A percentile compares a stretch with the other conserved stretches of the same genome.
phyloP scores from a whole-genome alignment of 441 rosid species.

The Arabidopsis hybrid region DNA sequence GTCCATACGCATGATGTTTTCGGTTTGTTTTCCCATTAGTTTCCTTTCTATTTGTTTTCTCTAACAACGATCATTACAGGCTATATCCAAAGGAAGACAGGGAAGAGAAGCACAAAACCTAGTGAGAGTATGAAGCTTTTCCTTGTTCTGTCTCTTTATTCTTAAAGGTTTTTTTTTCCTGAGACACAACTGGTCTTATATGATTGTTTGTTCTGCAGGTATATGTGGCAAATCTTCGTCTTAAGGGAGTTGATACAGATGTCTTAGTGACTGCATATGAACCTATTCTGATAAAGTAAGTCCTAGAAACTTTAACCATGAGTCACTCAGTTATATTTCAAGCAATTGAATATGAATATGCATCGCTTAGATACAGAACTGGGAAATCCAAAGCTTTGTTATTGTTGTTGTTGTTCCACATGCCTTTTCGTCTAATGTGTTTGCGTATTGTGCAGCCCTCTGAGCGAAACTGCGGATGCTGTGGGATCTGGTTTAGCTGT shows the following conservation, averaged over 20 bases:
- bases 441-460: conserved; percentile 58
- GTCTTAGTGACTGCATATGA: conserved; percentile 74
- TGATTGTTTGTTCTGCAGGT: conserved; percentile 51
- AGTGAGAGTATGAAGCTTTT: conserved; percentile 53
- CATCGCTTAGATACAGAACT: conserved; percentile 2
- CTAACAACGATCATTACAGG: conserved; percentile 48
- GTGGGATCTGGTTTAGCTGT: conserved; percentile 76
- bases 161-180: conserved; percentile 9
- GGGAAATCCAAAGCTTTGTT: conserved; percentile 2
- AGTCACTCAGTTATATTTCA: background rate
- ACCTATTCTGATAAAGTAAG: conserved; percentile 76
- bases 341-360: background rate
- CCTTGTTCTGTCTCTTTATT: conserved; percentile 2
- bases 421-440: conserved; percentile 8
- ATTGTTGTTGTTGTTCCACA: background rate
- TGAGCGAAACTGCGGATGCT: conserved; percentile 73
- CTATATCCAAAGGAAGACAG: conserved; percentile 84
- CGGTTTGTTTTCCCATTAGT: background rate
- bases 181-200: conserved; percentile 7
- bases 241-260: conserved; percentile 77
- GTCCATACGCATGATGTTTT: background rate
- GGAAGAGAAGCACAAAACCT: conserved; percentile 94
- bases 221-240: conserved; percentile 78
- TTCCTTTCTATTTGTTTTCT: background rate
- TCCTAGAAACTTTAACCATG: conserved; percentile 1